Conservation (phyloP, 129 eudicot species). For the Sambucus nigra region DNA sequence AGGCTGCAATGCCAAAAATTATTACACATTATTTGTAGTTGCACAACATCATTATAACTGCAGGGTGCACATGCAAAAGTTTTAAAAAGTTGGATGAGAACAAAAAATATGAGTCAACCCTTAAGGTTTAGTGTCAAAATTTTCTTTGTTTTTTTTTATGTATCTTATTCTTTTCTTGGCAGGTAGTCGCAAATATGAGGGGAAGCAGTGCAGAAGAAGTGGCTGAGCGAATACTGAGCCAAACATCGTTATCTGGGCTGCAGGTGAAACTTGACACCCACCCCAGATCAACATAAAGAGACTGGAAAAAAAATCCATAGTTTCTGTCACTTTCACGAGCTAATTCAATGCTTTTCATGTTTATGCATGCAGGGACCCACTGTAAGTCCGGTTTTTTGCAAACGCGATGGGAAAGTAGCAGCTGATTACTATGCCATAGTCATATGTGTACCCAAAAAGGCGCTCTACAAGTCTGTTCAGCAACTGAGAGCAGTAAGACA, state of each 20-base stretch:
- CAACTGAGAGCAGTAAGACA: constrained; percentile 86
- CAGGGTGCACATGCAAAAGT: too few species aligned
- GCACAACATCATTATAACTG: too few species aligned
- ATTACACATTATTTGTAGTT: too few species aligned
- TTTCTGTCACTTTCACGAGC: constrained; percentile 1
- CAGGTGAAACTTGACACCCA: constrained; percentile 45
- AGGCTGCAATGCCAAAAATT: too few species aligned
- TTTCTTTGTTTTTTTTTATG: constrained; percentile 8
- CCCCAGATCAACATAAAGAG: too few species aligned
- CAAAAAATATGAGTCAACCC: too few species aligned
- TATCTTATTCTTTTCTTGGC: not conserved
- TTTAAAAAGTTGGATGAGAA: too few species aligned
- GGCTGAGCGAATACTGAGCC: constrained; percentile 74
- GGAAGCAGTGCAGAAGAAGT: constrained; percentile 85
- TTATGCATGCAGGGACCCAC: constrained; percentile 76
- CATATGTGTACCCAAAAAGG: constrained; percentile 88
- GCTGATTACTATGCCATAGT: constrained; percentile 81
- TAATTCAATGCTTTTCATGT: constrained; percentile 1
- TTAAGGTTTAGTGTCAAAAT: too few species aligned
- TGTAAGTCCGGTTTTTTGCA: constrained; percentile 73
- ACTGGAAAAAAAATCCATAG: not conserved
- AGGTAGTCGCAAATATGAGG: constrained; percentile 96
- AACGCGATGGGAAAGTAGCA: constrained; percentile 37
- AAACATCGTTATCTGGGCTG: constrained; percentile 71
- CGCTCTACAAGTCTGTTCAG: constrained; percentile 69